Base-by-base conservation (phyloP, 805 yeast species). In the Starmerella ratchasimensis region DNA sequence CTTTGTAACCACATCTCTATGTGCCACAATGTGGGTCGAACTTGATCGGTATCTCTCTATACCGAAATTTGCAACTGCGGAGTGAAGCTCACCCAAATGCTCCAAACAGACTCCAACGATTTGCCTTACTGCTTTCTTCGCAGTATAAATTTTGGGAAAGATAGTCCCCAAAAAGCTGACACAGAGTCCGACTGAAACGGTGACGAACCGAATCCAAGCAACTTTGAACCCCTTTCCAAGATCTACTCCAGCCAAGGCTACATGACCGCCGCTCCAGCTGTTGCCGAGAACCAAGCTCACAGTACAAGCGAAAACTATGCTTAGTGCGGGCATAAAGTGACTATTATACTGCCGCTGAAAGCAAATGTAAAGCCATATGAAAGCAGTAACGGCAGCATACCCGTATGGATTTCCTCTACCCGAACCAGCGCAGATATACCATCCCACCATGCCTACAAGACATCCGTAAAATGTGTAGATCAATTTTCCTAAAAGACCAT, bases 321-420 rank as follows among this genome's bases (percentile, higher is more conserved):
- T 47, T 7, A 57, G 52, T 22, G 54, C 46, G 3, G 60, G 56
- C 10, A 43, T 43, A 17, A 44, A 28, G 31, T 56, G 60, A 11
- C 41, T 41, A 17, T 53, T 44, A 34, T 50, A 56, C 16, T 54
- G 59, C 6, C 63, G 44, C 31, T 54, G 54, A 36, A 44, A 58
- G 17, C 48, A 45, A 17, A 57, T 36, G 25, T 44, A 41, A 8
- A 52, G 36, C 39, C 48, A 51, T 2, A 51, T 34, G 9, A 52
- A 50, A 0, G 51, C 55, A 21, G 48, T 46, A 5, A 55, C 54
- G 1, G 50, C 54, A 3, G 54, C 61, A 32, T 48, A 54, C 1
- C 63, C 62, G 28, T 43, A 56, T 0, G 51, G 49, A 32, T 56
- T 58, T 1, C 63, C 62, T 1, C 36, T 16, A 10, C 63, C 62